Evolutionary conservation across 768 basidiomycete species (phyloP), one percentile per base, ranked within the genome.

Genomic region (Pleurotus sapidus): DNA sequence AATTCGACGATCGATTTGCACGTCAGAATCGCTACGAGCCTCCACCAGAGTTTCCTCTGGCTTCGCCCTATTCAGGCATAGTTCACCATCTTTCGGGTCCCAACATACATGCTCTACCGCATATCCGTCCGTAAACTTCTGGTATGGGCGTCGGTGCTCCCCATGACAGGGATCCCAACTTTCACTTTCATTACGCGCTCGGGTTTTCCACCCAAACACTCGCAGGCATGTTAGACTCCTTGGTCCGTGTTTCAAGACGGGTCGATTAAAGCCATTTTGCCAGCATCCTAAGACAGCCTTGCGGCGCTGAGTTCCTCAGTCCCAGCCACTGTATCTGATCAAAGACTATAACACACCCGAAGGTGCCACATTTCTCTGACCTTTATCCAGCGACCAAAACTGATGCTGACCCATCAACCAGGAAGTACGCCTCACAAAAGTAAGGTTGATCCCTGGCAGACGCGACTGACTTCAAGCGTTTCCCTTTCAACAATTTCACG

Each of bases 1-100:
- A 88, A 87, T 90, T 88, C 78, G 86, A 90, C 87, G 85, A 90
- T 89, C 85, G 88, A 91, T 90, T 91, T 91, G 89, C 89, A 91
- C 86, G 86, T 90, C 89, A 91, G 89, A 90, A 91, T 86, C 84
- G 88, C 89, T 91, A 88, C 86, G 84, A 88, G 86, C 89, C 87
- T 90, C 88, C 88, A 91, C 87, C 89, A 90, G 88, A 88, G 89
- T 91, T 91, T 91, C 88, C 89, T 88, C 88, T 91, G 89, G 88
- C 89, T 90, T 89, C 85, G 80, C 87, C 87, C 86, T 89, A 86
- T 84, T 86, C 87, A 88, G 73, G 74, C 86, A 89, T 88, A 88
- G 85, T 88, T 88, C 87, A 88, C 86, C 86, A 88, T 88, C 86
- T 88, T 89, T 88, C 86, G 84, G 87, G 86, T 88, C 87, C 85